Conservation (phyloP, 1,139 yeast genomes). For the Zygoascus sp. region DNA sequence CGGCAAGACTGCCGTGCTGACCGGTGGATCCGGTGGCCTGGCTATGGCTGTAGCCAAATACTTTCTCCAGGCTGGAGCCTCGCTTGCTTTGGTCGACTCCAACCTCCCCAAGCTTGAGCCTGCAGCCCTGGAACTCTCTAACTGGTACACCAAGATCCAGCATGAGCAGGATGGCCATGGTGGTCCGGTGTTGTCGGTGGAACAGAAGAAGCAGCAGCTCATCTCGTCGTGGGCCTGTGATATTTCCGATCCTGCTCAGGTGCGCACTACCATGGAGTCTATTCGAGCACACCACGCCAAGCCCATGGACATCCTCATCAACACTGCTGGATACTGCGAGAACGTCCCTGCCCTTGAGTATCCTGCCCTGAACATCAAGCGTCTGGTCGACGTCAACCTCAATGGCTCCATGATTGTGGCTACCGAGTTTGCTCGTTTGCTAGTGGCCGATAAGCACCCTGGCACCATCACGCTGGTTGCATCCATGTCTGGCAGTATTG, state of each 20-base stretch:
- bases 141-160: conserved; percentile 44
- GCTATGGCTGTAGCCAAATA: conserved; percentile 48
- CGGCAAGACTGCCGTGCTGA: conserved; percentile 66
- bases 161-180: not conserved
- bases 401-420: conserved; percentile 71
- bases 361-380: conserved; percentile 66
- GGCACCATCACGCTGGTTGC: conserved; percentile 77
- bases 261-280: conserved; percentile 51
- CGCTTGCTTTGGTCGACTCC: conserved; percentile 68
- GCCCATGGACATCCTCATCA: conserved; percentile 61
- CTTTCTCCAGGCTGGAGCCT: conserved; percentile 31
- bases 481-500: conserved; percentile 81
- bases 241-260: conserved; percentile 61
- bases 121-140: conserved; percentile 54
- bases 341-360: conserved; percentile 74
- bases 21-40: conserved; percentile 83
- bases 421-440: conserved; percentile 61
- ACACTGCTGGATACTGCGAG: conserved; percentile 83
- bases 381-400: conserved; percentile 65
- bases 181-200: conserved; percentile 14
- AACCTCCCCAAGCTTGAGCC: conserved; percentile 52
- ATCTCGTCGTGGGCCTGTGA: conserved; percentile 72
- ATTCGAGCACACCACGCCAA: conserved; percentile 51
- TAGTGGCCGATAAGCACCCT: conserved; percentile 44
- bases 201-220: conserved; percentile 18